phyloP scores from a whole-genome alignment of 495 filamentous ascomycete species.

The Pyrenopolyporus hunteri region DNA sequence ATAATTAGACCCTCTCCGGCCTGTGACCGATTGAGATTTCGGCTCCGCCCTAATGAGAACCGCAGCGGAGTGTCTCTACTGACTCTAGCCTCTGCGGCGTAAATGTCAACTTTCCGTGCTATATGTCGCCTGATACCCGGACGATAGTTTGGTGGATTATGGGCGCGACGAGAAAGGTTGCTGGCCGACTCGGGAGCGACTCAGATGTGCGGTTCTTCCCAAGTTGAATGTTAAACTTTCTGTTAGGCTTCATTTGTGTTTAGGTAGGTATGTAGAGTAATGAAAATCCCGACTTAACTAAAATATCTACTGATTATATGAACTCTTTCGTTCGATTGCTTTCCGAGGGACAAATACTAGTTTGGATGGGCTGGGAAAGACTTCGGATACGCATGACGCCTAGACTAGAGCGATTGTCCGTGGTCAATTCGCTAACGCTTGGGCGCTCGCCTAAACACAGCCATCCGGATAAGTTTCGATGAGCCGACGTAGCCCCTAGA shows the following conservation, averaged over 20 bases:
- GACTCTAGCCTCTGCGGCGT: background rate
- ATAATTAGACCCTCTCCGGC: conserved; percentile 7
- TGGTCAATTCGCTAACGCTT: too few relatives aligned
- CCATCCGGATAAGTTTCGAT: too few relatives aligned
- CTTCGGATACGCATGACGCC: too few relatives aligned
- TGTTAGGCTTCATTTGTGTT: conserved; percentile 4
- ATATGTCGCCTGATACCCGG: conserved; percentile 11
- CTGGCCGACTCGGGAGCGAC: conserved; percentile 20
- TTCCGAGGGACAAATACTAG: too few relatives aligned
- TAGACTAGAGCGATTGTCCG: too few relatives aligned
- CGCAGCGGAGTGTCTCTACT: background rate
- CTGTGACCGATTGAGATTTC: conserved; percentile 3
- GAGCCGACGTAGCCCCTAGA: too few relatives aligned
- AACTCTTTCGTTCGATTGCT: too few relatives aligned
- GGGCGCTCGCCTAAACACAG: too few relatives aligned
- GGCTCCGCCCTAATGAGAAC: background rate
- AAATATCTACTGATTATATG: too few relatives aligned
- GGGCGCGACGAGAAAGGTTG: conserved; percentile 27
- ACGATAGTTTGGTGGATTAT: conserved; percentile 25
- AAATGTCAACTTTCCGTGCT: background rate
- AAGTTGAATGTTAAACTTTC: conserved; percentile 14
- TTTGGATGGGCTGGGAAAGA: too few relatives aligned
- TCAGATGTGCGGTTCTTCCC: conserved; percentile 4
- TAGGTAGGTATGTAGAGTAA: too few relatives aligned
- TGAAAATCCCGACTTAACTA: background rate